Conservation (phyloP, 495 filamentous ascomycete genomes). For the Penicillium herquei region DNA sequence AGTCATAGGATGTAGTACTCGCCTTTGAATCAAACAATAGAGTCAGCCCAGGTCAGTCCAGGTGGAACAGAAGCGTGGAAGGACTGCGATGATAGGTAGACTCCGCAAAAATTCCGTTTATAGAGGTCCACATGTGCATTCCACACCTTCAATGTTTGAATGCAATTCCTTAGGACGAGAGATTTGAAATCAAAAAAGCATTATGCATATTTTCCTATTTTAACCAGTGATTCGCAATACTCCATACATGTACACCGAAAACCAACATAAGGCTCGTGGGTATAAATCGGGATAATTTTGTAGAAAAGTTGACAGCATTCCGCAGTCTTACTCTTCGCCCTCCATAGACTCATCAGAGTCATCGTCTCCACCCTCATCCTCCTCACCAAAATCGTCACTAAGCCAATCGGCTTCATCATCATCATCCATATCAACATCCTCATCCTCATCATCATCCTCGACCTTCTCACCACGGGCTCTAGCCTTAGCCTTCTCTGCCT, state of each 20-base stretch:
- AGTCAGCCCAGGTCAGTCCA: no score
- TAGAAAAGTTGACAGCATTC: neutral
- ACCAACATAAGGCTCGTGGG: slow-evolving; percentile 19
- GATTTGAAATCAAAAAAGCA: slow-evolving; percentile 13
- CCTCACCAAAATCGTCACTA: slow-evolving; percentile 57
- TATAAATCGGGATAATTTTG: slow-evolving; percentile 17
- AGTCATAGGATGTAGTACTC: no score
- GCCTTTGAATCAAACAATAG: no score
- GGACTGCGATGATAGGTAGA: no score
- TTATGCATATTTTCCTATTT: slow-evolving; percentile 12
- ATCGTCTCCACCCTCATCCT: slow-evolving; percentile 41
- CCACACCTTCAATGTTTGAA: no score
- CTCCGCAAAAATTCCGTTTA: no score
- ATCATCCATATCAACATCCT: slow-evolving; percentile 54
- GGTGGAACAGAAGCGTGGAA: no score
- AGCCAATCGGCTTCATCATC: slow-evolving; percentile 55
- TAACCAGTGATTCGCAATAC: slow-evolving; percentile 12
- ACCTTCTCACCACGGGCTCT: slow-evolving; percentile 41
- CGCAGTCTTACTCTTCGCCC: slow-evolving; percentile 19
- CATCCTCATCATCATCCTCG: slow-evolving; percentile 56
- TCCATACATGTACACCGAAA: slow-evolving; percentile 23
- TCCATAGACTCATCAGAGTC: slow-evolving; percentile 43
- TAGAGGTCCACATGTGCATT: no score
- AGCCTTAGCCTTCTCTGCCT: slow-evolving; percentile 55
- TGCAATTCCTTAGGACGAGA: neutral